Conservation (phyloP, 2,329 filamentous ascomycete species). For the Beauveria brongniartii region DNA sequence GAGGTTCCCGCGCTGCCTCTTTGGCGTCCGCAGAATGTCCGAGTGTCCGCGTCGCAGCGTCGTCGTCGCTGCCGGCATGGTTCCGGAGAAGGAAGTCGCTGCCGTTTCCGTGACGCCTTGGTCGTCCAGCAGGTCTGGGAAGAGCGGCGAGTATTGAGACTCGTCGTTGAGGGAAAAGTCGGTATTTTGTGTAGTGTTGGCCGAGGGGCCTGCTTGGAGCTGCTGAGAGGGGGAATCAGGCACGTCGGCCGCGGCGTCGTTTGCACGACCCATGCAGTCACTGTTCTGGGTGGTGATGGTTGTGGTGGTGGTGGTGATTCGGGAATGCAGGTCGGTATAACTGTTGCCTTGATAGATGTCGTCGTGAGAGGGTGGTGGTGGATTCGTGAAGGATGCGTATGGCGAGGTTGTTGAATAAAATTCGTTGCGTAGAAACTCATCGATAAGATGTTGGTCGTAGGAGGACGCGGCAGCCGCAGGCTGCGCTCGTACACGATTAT, state of each 20-base stretch:
- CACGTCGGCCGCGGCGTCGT: background rate
- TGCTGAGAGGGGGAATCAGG: conserved; percentile 12
- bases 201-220: conserved; percentile 8
- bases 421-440: conserved; percentile 20
- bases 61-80: conserved; percentile 18
- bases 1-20: conserved; percentile 20
- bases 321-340: background rate
- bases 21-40: conserved; percentile 13
- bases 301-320: background rate
- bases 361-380: conserved; percentile 1
- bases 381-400: conserved; percentile 23
- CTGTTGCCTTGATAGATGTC: conserved; percentile 9
- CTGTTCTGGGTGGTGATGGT: background rate
- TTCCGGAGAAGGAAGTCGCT: conserved; percentile 22
- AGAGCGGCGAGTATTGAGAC: conserved; percentile 19
- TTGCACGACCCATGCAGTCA: background rate
- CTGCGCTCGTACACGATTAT: background rate
- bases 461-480: background rate
- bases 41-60: background rate
- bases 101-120: conserved; percentile 20
- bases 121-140: conserved; percentile 23
- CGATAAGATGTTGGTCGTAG: conserved; percentile 19
- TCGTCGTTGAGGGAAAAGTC: conserved; percentile 17
- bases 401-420: conserved; percentile 25
- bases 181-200: conserved; percentile 15